phyloP scores from a whole-genome alignment of 352 stramenopile genomes.

The Pythium phragmitis region DNA sequence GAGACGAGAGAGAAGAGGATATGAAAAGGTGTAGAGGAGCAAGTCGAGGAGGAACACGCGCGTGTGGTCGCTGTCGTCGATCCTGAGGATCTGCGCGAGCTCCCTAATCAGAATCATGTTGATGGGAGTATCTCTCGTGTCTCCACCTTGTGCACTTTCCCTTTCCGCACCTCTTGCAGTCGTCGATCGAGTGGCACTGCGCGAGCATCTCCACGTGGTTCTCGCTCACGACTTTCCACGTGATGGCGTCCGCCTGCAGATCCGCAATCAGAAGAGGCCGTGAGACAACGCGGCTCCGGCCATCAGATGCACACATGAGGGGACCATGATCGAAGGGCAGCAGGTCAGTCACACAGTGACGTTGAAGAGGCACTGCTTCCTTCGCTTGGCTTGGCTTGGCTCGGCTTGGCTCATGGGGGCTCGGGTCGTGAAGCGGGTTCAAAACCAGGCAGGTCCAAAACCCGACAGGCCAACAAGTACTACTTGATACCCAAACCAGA shows the following conservation, averaged over 20 bases:
- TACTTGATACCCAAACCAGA: background rate
- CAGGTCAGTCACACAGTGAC: background rate
- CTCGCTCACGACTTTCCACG: conserved; percentile 55
- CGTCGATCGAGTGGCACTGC: conserved; percentile 42
- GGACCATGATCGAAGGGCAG: conserved; percentile 10
- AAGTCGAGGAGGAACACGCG: conserved; percentile 51
- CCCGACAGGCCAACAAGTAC: background rate
- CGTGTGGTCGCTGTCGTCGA: conserved; percentile 39
- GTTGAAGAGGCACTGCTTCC: conserved; percentile 14
- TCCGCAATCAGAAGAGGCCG: background rate
- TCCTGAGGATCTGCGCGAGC: conserved; percentile 49
- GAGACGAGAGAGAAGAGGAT: conserved; percentile 30
- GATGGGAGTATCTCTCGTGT: background rate
- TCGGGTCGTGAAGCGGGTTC: background rate
- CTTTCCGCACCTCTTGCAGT: conserved; percentile 48
- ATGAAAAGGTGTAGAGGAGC: conserved; percentile 70
- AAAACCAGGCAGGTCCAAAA: background rate
- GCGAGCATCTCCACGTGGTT: conserved; percentile 38
- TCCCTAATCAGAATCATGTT: conserved; percentile 23
- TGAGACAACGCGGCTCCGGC: background rate
- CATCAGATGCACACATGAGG: background rate
- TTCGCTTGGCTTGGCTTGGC: conserved; percentile 13
- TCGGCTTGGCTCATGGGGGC: conserved; percentile 3
- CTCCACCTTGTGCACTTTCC: background rate
- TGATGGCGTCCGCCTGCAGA: conserved; percentile 42